Percentiles rank a stretch among this genome's conserved stretches.
These are phyloP conservation scores for Epicoccum sorghinum DNA, from an alignment of 2,329 filamentous ascomycete species.

Conservation along the genomic window DNA sequence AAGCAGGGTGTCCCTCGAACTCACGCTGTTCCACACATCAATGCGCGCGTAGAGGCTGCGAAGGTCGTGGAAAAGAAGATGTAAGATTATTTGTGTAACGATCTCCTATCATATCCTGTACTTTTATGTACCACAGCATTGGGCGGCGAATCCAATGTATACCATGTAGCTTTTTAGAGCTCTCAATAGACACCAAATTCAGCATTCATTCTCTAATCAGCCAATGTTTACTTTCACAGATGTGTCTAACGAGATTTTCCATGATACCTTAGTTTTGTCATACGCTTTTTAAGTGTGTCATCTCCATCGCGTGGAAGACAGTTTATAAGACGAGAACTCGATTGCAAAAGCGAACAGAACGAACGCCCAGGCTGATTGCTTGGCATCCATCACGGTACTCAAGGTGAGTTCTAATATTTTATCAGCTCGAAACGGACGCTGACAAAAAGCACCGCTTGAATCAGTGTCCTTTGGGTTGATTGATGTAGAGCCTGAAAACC, in stretches of 20 bases:
- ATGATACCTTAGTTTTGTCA: no score
- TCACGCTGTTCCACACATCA: conserved; percentile 26
- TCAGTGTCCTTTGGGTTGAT: no score
- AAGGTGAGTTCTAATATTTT: not conserved
- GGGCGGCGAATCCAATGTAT: conserved; percentile 13
- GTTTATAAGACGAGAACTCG: no score
- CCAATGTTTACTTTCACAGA: no score
- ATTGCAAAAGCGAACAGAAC: no score
- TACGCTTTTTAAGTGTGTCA: no score
- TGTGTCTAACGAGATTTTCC: no score
- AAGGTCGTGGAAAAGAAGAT: conserved; percentile 23
- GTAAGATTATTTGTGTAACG: conserved; percentile 13
- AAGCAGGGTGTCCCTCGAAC: conserved; percentile 27
- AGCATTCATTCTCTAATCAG: not conserved
- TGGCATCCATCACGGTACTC: conserved; percentile 35
- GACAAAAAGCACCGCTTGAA: no score
- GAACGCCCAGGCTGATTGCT: conserved; percentile 11
- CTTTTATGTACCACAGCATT: conserved; percentile 13
- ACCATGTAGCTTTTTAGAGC: conserved; percentile 12
- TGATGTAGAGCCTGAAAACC: no score
- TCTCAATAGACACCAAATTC: not conserved
- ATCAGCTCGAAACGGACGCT: no score
- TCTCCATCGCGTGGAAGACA: no score
- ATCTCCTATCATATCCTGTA: conserved; percentile 15
- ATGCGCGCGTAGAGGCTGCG: conserved; percentile 26